Percentiles rank a stretch among this genome's conserved stretches.
phyloP scores from a whole-genome alignment of 1,284 basidiomycete genomes.

The Grifola frondosa region DNA sequence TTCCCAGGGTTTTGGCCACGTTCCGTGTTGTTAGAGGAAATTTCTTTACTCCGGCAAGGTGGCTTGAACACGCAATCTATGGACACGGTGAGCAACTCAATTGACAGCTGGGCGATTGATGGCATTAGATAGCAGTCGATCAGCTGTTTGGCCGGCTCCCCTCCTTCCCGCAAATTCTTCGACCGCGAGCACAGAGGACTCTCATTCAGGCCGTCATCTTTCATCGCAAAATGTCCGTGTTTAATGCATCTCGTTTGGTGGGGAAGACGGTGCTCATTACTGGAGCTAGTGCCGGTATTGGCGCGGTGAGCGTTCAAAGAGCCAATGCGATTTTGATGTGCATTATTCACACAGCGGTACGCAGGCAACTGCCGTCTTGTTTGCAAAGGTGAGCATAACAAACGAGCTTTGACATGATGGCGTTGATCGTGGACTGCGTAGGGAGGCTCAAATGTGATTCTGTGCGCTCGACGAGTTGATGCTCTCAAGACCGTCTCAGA shows the following conservation, averaged over 20 bases:
- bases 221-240: slow-evolving; percentile 62
- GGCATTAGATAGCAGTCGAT: slow-evolving; percentile 21
- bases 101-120: slow-evolving; percentile 22
- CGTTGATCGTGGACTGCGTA: slow-evolving; percentile 25
- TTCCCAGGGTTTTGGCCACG: no score
- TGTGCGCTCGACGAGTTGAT: slow-evolving; percentile 69
- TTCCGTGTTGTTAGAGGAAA: no score
- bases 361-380: slow-evolving; percentile 81
- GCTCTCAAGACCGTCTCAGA: slow-evolving; percentile 63
- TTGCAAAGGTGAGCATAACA: slow-evolving; percentile 63
- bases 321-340: background rate
- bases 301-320: slow-evolving; percentile 50
- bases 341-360: background rate
- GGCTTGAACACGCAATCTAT: no score
- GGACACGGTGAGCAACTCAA: no score
- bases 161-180: slow-evolving; percentile 23
- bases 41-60: no score
- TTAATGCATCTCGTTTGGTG: slow-evolving; percentile 73
- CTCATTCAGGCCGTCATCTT: slow-evolving; percentile 9
- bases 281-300: slow-evolving; percentile 83
- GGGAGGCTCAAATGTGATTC: slow-evolving; percentile 79
- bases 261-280: slow-evolving; percentile 88
- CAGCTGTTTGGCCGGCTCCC: slow-evolving; percentile 17
- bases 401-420: background rate
- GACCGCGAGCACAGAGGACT: slow-evolving; percentile 9